Base-by-base conservation (phyloP, 345 rosid species). In the Capsella bursapastoris region DNA sequence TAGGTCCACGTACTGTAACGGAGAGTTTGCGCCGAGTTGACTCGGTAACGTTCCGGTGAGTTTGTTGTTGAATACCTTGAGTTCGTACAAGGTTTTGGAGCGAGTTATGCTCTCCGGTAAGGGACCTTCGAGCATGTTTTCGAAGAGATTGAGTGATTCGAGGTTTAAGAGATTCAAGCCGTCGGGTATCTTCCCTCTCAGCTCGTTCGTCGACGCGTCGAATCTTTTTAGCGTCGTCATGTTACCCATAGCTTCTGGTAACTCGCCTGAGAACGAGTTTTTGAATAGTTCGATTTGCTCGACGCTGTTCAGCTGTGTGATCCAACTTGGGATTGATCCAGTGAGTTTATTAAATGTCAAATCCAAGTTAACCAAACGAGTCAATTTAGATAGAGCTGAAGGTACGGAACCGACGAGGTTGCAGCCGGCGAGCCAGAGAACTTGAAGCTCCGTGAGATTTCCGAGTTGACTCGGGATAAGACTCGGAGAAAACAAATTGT, bases 211-310 rank as follows among this genome's bases (percentile, higher is more conserved):
- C 7, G 99, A 87, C 8, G 76, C 91, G 74, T 92, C 99, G 18
- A 95, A 69, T 29, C 87, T 51, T 55, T 70, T 75, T 38, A 94
- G 43, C 27, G 0, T 64, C 48, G 89, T 87, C 82, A 84, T 14
- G 62, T 90, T 94, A 8, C 64, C 82, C 82, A 88, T 73, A 1
- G 68, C 79, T 40, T 40, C 41, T 5, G 89, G 91, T 59, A 94
- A 81, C 70, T 77, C 85, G 14, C 97, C 97, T 3, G 95, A 81
- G 38, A 94, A 68, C 3, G 87, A 80, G 86, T 94, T 94, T 15
- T 83, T 66, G 68, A n/a, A 94, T 25, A 91, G 76, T 86, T 94
- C 98, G 37, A 94, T 83, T 52, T 88, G 96, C 66, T 45, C 72
- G 10, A 87, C 32, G 68, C 73, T 83, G 48, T 63, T 77, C 40